Evolutionary conservation across 345 rosid species (phyloP), one percentile per base, ranked within the genome.

Genomic region (Bruguiera gymnorhiza): DNA sequence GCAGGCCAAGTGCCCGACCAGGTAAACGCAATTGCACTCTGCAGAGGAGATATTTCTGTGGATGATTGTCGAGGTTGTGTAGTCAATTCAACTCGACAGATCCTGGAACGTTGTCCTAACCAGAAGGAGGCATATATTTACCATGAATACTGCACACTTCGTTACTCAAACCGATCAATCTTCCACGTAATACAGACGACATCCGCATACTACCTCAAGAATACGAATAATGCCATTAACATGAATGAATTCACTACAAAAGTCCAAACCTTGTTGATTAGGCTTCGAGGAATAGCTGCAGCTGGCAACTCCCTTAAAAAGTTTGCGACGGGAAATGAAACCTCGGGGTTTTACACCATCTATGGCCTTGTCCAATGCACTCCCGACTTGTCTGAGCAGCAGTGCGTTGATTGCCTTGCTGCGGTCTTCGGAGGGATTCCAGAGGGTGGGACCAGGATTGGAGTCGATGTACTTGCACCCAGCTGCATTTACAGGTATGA

Each of bases 361-460:
- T 86, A 60, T 0, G 93, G 73, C 8, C 76, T 67, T 26, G 73
- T 46, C 4, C 88, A 86, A 5, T 84, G 93, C 54, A 75, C 83
- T 18, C 85, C 87, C 3, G 83, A 84, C 65, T 64, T 84, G 62
- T 72, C 82, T 0, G 73, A 66, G 50, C 6, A 30, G 31, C 70
- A 73, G 11, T 77, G 83, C 27, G 30, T 26, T 15, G 60, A 9
- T 37, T 37, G 46, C 13, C 46, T 37, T 37, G 46, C 1, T 10
- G 3, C 2, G 46, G 46, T 2, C 46, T 3, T 37, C 46, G 2
- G 13, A 0, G 13, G 9, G 46, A 37, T 37, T 37, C 46, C 46
- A 10, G 0, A 9, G 13, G 13, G 9, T 37, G 46, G 46, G 46
- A 9, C 3, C 2, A 37, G 0, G 46, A 37, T 37, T 37, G 46